Conservation (phyloP, 2,329 filamentous ascomycete genomes). For the Aspergillus sp. region DNA sequence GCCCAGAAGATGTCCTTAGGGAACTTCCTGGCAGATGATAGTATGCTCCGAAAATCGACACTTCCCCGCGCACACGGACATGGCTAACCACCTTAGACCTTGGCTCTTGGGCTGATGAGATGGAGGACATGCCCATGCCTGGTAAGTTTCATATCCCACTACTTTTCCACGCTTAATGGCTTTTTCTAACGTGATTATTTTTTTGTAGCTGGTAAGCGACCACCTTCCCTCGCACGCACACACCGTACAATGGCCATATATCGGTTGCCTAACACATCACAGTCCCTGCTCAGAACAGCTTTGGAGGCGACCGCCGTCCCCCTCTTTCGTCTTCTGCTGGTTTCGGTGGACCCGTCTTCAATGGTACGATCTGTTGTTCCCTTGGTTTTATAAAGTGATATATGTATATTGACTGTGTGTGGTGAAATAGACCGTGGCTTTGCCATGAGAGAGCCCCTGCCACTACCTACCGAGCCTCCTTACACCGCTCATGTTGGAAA, state of each 20-base stretch:
- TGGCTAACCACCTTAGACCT: constrained; percentile 53
- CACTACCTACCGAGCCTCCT: constrained; percentile 86
- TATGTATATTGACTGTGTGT: constrained; percentile 3
- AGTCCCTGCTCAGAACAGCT: constrained; percentile 46
- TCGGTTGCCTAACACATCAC: constrained; percentile 20
- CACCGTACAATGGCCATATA: constrained; percentile 5
- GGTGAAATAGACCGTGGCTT: constrained; percentile 38
- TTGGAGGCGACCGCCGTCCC: constrained; percentile 51
- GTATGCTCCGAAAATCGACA: constrained; percentile 56
- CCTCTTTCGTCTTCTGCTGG: constrained; percentile 41
- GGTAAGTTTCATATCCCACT: constrained; percentile 54
- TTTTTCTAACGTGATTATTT: constrained; percentile 7
- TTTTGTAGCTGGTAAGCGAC: constrained; percentile 33
- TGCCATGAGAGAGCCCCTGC: constrained; percentile 64
- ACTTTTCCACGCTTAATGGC: not conserved
- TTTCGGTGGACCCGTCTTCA: constrained; percentile 35
- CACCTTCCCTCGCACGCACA: constrained; percentile 7
- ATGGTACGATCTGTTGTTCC: constrained; percentile 27
- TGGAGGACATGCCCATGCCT: constrained; percentile 78
- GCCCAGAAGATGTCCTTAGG: constrained; percentile 96
- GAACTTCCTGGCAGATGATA: constrained; percentile 89
- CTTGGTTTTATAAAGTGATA: constrained; percentile 11
- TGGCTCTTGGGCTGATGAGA: constrained; percentile 98
- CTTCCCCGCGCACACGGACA: constrained; percentile 18
- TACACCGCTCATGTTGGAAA: constrained; percentile 97